Percentiles rank a stretch among this genome's conserved stretches.
phyloP scores from a whole-genome alignment of 306 rosid species.

The Gillenia trifoliata region DNA sequence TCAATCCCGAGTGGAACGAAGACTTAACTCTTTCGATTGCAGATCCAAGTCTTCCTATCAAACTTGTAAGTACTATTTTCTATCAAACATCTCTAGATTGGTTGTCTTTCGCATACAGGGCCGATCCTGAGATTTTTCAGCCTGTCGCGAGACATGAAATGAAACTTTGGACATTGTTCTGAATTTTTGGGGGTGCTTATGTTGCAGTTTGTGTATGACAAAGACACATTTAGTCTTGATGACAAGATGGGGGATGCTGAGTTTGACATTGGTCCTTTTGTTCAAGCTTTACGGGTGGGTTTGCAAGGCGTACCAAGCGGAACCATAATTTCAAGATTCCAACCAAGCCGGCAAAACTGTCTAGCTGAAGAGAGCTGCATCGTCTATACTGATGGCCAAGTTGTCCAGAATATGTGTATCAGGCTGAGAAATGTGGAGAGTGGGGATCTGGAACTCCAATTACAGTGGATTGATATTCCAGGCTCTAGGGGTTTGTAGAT shows the following conservation, averaged over 20 bases:
- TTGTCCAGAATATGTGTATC: conserved; percentile 55
- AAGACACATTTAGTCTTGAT: conserved; percentile 57
- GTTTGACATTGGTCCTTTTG: conserved; percentile 46
- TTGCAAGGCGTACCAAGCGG: conserved; percentile 40
- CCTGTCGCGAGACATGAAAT: neutral
- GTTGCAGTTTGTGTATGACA: conserved; percentile 69
- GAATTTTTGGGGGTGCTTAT: neutral
- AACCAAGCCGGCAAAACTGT: conserved; percentile 58
- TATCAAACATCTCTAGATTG: neutral
- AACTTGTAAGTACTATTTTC: conserved; percentile 43
- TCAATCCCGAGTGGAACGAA: conserved; percentile 34
- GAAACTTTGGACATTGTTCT: neutral
- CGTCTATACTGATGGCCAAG: conserved; percentile 46
- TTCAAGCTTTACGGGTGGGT: conserved; percentile 51
- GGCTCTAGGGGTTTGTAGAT: conserved; percentile 51
- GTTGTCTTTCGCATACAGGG: neutral
- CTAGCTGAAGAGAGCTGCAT: conserved; percentile 73
- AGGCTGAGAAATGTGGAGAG: conserved; percentile 70
- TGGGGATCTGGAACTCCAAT: conserved; percentile 67
- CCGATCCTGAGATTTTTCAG: too few relatives aligned
- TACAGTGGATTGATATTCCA: conserved; percentile 77
- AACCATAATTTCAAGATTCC: conserved; percentile 45
- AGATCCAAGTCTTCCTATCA: conserved; percentile 36
- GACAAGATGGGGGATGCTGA: conserved; percentile 96
- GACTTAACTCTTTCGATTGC: conserved; percentile 24